phyloP scores from a whole-genome alignment of 768 basidiomycete species.

The Symmetrospora coprosmae region DNA sequence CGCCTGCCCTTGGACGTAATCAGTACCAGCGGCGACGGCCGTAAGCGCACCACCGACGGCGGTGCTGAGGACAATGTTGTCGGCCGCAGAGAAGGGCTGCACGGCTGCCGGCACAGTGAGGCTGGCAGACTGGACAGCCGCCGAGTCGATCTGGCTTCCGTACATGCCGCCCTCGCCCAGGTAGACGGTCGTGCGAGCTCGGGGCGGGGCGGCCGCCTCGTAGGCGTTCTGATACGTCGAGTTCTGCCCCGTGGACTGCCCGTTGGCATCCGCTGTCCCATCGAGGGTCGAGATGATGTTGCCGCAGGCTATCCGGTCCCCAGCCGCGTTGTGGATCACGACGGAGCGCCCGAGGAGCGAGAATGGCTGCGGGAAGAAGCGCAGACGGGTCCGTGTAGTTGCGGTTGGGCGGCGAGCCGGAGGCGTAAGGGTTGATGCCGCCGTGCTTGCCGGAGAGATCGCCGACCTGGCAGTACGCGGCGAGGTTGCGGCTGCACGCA shows the following conservation, averaged over 20 bases:
- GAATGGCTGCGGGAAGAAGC: not conserved
- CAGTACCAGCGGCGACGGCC: too few species aligned
- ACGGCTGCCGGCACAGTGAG: not conserved
- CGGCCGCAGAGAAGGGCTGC: too few species aligned
- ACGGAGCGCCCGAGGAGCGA: not conserved
- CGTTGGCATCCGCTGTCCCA: not conserved
- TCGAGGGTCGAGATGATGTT: constrained; percentile 1
- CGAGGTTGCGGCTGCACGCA: not conserved
- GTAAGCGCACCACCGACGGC: too few species aligned
- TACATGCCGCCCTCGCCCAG: not conserved
- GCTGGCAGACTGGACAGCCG: not conserved
- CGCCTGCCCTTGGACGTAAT: too few species aligned
- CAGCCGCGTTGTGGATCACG: not conserved
- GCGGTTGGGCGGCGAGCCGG: not conserved
- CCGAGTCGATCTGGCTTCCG: not conserved
- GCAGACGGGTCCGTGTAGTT: not conserved
- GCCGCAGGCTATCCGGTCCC: not conserved
- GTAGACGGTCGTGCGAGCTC: not conserved
- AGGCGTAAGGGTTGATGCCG: not conserved
- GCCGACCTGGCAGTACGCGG: not conserved
- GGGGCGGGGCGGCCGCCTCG: not conserved
- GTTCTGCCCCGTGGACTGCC: not conserved
- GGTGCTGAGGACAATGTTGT: too few species aligned
- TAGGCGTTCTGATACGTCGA: constrained; percentile 2
- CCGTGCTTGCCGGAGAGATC: constrained; percentile 10